Evolutionary conservation across 192 early-diverging fungal species (phyloP).

Genomic region (Backusella tarrabulga): DNA sequence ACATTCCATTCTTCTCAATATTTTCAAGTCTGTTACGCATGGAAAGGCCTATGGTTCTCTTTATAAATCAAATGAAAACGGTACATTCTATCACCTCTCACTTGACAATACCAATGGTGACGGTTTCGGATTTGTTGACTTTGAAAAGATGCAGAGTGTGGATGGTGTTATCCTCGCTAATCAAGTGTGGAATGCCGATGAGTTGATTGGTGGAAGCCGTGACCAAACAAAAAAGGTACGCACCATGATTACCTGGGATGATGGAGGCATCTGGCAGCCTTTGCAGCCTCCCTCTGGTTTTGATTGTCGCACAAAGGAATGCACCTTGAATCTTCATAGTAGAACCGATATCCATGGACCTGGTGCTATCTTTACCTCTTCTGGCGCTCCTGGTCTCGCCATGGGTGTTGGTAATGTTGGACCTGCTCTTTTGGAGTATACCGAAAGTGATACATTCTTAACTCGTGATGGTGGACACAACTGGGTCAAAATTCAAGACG

Average conservation of each 20-base stretch:
- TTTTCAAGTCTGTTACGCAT: conserved; percentile 52
- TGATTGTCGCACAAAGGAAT: conserved; percentile 40
- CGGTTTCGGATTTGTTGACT: conserved; percentile 73
- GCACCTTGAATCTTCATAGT: conserved; percentile 80
- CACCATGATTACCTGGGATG: conserved; percentile 86
- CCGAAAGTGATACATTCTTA: conserved; percentile 69
- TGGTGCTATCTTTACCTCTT: conserved; percentile 65
- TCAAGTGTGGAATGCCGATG: conserved; percentile 70
- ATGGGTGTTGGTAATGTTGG: conserved; percentile 94
- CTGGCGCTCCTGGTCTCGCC: conserved; percentile 75
- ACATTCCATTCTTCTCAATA: conserved; percentile 76
- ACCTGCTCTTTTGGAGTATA: conserved; percentile 53
- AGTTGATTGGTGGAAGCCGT: conserved; percentile 48
- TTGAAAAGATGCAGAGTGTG: conserved; percentile 88
- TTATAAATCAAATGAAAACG: conserved; percentile 88
- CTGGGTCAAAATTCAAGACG: conserved; percentile 74
- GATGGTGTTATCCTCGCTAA: conserved; percentile 89
- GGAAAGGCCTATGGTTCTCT: conserved; percentile 67
- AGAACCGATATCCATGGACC: conserved; percentile 62
- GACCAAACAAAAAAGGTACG: conserved; percentile 63
- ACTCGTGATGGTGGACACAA: conserved; percentile 83
- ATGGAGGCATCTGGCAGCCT: conserved; percentile 73
- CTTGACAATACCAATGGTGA: conserved; percentile 84
- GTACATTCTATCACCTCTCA: conserved; percentile 72
- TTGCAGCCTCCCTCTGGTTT: conserved; percentile 50